Evolutionary conservation across 345 rosid species (phyloP), one percentile per base, ranked within the genome.

Genomic region (Euphorbia lathyris): DNA sequence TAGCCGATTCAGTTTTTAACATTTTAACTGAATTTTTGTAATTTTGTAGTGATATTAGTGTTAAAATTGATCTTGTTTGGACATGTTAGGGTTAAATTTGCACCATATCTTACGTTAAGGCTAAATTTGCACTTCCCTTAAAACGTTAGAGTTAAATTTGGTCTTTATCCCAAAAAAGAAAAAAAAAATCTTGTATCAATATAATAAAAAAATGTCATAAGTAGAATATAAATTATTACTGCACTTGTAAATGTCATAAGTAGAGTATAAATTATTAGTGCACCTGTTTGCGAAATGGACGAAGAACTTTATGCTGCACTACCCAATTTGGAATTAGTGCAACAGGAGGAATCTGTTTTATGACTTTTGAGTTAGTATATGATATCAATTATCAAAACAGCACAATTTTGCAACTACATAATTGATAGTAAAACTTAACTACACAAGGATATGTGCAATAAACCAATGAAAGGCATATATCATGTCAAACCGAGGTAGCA

Each of bases 211-310:
- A 23, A 22, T n/a, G 34, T 22, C 5, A 23, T 58, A 26, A 25
- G 52, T 12, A 42, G 14, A 45, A 26, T 13, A 13, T 4, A 34
- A 51, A 72, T 23, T 22, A 47, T 7, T 51, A 59, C 38, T 66
- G 53, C 29, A 89, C 98, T 89, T 94, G 98, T 77, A 65, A 23
- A 22, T n/a, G 34, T 22, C 5, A 23, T 58, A 26, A 25, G 52
- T 12, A 42, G 14, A 45, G 22, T 13, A 13, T 4, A 34, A 51
- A 72, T 23, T 22, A 47, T 7, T 51, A 59, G 32, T 66, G 53
- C 29, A 89, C 98, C 90, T 94, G 98, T 77, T 77, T 90, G 57
- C 95, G 83, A 64, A 94, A 90, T 12, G 97, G 97, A 65, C 72
- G 77, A 66, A 94, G 96, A 78, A 90, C 89, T 70, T 88, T 89